Evolutionary conservation across 1,284 basidiomycete species (phyloP), one percentile per base, ranked within the genome.

Genomic region (Apiotrichum porosum): DNA sequence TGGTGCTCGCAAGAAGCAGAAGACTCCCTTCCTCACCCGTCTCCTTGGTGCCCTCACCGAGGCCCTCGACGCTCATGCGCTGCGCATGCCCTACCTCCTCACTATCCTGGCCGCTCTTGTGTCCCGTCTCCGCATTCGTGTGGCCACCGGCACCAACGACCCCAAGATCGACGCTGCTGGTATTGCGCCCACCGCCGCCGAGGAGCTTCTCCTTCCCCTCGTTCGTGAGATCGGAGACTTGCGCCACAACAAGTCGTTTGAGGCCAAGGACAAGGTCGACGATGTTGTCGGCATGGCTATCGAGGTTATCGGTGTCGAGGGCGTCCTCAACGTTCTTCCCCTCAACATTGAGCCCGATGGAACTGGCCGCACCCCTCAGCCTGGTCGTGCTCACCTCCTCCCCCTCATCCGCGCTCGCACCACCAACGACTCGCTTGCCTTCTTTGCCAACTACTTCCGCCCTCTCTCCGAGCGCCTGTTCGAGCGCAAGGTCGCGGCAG

Each of bases 381-480:
- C 74, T 8, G 79, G 79, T 17, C 84, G 89, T 37, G 95, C 94
- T 2, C 97, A 89, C 78, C 79, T 99, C 21, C 79, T 99, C 6
- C 94, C 95, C 4, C 78, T 97, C 46, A 83, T 99, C 48, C 76
- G 85, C n/a, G 81, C 86, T 26, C 81, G 73, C 34, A 77, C 78
- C 79, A 63, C 92, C 83, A 80, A 86, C 83, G 62, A 93, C 81
- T 51, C 85, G 77, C 78, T 98, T 35, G 74, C 75, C 0, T 93
- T 94, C 75, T 99, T 98, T 65, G 79, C 90, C 15, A 79, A 80
- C 3, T 88, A 88, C 70, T 94, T 98, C 59, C 86, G 98, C 9
- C 92, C 95, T 14, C 76, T 98, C 31, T 95, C 90, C 33, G 93
- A 97, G 71, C 80, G 84, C 33, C 84, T 98, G 79, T 98, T 97